Evolutionary conservation across 345 rosid species (phyloP).

Genomic region (Murraya koenigii): DNA sequence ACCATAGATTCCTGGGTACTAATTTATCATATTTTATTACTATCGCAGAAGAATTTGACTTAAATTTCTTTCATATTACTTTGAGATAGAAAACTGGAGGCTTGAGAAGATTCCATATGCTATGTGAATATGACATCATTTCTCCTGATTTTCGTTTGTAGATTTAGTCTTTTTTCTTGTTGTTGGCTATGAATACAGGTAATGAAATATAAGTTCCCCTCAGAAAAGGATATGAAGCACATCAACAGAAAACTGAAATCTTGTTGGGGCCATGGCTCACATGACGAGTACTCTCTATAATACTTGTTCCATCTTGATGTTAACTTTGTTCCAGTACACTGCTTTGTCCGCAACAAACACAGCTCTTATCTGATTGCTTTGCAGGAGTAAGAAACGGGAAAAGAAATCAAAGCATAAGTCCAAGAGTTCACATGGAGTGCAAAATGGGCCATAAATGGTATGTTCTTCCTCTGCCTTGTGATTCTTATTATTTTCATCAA

Average conservation of each 20-base stretch:
- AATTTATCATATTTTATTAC: not conserved
- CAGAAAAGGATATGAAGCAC: conserved; percentile 96
- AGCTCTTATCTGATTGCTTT: conserved; percentile 17
- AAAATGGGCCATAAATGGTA: conserved; percentile 30
- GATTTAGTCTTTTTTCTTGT: conserved; percentile 6
- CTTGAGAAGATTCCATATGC: not conserved
- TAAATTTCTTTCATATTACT: not conserved
- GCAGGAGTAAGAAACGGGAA: conserved; percentile 76
- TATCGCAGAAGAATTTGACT: not conserved
- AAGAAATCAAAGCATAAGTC: conserved; percentile 89
- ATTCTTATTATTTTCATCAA: not conserved
- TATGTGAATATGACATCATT: not conserved
- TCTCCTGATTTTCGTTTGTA: not conserved
- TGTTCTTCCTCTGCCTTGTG: not conserved
- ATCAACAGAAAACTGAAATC: conserved; percentile 88
- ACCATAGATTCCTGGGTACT: conserved; percentile 62
- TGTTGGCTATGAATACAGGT: conserved; percentile 38
- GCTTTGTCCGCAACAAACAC: not conserved
- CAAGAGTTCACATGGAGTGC: conserved; percentile 49
- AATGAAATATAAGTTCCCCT: conserved; percentile 62
- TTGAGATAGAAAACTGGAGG: not conserved
- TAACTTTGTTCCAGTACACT: not conserved
- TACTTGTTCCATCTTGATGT: not conserved
- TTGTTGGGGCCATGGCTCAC: conserved; percentile 82
- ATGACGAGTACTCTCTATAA: conserved; percentile 59